Base-by-base conservation (phyloP, 2,329 filamentous ascomycete genomes). In the Botrytis porri region DNA sequence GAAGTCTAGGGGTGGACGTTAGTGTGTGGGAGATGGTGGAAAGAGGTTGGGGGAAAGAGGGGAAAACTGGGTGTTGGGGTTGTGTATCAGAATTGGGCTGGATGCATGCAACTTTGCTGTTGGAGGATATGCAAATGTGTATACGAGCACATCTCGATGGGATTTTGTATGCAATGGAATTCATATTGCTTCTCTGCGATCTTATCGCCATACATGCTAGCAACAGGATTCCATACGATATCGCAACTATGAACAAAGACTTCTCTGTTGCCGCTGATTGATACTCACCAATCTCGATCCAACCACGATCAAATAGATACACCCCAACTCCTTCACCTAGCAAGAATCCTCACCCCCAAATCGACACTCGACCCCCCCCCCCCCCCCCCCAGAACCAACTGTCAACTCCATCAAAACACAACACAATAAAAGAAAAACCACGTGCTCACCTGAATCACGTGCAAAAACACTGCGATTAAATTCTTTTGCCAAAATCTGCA, bases 391-490 rank as follows among this genome's bases (percentile, higher is more conserved):
- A 16, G 43, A 39, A 1, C 1, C 37, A 29, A 9, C 7, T 29
- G 25, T 32, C 35, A 16, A 4, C 45, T 10, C 41, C 45, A 57
- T 18, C n/a, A 3, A 22, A 66, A 32, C 37, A 8, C 37, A 9
- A 25, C 5, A 35, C 20, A n/a, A n/a, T n/a, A 35, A n/a, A 3
- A 61, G 22, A n/a, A 39, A n/a, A 61, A 3, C 32, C 67, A 70
- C 70, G 64, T 72, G 62, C 70, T 67, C 75, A 88, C 87, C 89
- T 79, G 87, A 89, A 75, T 90, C 87, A 72, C 89, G 84, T 67
- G 89, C 89, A 76, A 87, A 82, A 32, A 82, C 80, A 77, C 84
- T 90, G 37, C 89, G 84, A 82, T 91, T 91, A 80, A 91, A 92
- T 79, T 91, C 89, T 78, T 91, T 91, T 69, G 89, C 89, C 4